These are phyloP conservation scores for Cyclanthera cordifolia DNA, from an alignment of 306 rosid genomes.

Conservation along the genomic window DNA sequence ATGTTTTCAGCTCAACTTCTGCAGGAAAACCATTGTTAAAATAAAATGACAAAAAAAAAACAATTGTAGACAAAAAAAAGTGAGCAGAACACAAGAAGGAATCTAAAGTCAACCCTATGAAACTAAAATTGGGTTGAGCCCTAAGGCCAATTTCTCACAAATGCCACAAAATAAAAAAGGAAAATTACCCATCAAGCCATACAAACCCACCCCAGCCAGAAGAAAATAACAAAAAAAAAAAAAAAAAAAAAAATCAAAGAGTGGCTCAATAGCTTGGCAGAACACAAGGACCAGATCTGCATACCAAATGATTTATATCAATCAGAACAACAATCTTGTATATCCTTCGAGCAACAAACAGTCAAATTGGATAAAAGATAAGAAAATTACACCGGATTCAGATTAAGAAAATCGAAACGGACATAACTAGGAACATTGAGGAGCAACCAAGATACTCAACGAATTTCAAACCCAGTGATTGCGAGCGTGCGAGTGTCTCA, in stretches of 20 bases:
- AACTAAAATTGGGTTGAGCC: neutral
- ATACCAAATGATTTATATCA: neutral
- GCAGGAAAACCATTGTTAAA: neutral
- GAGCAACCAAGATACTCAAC: neutral
- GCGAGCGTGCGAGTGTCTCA: neutral
- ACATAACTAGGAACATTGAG: neutral
- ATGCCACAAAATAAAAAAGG: neutral
- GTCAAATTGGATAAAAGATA: neutral
- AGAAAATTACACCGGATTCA: too few species aligned
- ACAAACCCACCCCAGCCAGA: neutral
- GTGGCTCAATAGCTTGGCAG: neutral
- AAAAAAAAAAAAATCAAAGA: neutral
- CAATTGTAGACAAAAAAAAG: neutral
- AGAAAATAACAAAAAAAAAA: neutral
- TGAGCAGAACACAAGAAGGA: neutral
- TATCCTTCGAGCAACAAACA: neutral
- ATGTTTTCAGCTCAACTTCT: neutral
- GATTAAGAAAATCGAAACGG: neutral
- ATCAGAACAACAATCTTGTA: neutral
- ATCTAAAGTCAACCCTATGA: constrained; percentile 6
- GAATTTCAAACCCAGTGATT: neutral
- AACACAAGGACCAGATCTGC: neutral
- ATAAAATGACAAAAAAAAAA: neutral
- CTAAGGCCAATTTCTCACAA: neutral
- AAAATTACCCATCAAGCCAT: neutral